Evolutionary conservation across 768 basidiomycete genomes (phyloP).

Genomic region (Hirschioporus abietinus): DNA sequence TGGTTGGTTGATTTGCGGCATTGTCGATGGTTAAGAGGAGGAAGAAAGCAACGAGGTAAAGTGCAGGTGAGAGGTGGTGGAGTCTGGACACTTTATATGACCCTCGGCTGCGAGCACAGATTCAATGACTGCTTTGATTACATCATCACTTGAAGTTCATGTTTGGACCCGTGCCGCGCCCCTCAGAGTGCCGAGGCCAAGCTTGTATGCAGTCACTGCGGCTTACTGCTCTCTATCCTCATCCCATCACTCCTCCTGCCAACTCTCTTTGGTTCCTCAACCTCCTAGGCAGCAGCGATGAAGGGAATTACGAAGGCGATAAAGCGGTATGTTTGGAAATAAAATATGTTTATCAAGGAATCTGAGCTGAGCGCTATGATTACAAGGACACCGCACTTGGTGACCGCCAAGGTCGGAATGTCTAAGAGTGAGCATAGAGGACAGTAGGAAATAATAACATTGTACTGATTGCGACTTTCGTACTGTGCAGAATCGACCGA

Average conservation of each 20-base stretch:
- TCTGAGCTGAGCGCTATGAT: constrained; percentile 5
- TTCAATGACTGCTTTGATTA: neutral
- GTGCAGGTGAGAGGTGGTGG: neutral
- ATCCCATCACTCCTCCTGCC: neutral
- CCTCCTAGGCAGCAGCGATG: constrained; percentile 40
- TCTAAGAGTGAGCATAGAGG: constrained; percentile 68
- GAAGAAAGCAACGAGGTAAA: constrained; percentile 2
- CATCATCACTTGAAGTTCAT: neutral
- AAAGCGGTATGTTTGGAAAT: constrained; percentile 47
- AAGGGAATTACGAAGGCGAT: constrained; percentile 80
- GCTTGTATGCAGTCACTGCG: neutral
- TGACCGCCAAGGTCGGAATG: constrained; percentile 86
- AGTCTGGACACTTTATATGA: constrained; percentile 3
- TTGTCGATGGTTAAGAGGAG: neutral
- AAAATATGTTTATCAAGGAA: neutral
- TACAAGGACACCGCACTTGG: constrained; percentile 80
- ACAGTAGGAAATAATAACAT: constrained; percentile 8
- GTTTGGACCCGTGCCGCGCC: too few species aligned
- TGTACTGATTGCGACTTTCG: constrained; percentile 8
- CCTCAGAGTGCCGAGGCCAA: neutral
- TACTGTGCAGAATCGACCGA: constrained; percentile 63
- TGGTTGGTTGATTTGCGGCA: constrained; percentile 68
- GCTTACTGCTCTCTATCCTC: constrained; percentile 3
- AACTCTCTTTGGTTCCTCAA: neutral
- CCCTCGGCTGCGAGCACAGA: neutral